phyloP scores from a whole-genome alignment of 1,284 basidiomycete genomes.

The Caloboletus firmus region DNA sequence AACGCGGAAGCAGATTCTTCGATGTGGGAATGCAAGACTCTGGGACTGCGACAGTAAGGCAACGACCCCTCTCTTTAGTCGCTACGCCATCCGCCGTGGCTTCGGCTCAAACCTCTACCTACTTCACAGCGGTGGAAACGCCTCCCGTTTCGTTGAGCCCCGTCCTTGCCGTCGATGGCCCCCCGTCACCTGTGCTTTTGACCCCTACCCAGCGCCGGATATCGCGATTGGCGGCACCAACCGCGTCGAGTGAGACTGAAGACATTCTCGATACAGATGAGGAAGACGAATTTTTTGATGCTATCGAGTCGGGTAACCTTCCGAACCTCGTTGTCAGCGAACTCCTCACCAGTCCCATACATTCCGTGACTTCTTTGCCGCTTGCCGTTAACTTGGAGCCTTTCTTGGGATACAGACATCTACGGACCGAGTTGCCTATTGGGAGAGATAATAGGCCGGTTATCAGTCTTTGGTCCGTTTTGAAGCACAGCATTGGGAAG shows the following conservation, averaged over 20 bases:
- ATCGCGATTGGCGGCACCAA: slow-evolving; percentile 15
- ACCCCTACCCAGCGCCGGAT: slow-evolving; percentile 32
- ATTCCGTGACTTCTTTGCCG: slow-evolving; percentile 27
- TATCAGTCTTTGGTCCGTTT: slow-evolving; percentile 91
- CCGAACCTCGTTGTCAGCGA: slow-evolving; percentile 73
- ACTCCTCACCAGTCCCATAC: slow-evolving; percentile 46
- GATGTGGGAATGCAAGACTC: slow-evolving; percentile 31
- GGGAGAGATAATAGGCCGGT: slow-evolving; percentile 81
- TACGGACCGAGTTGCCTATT: slow-evolving; percentile 71
- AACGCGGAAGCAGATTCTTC: slow-evolving; percentile 55
- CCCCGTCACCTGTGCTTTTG: slow-evolving; percentile 20
- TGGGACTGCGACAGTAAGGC: slow-evolving; percentile 29
- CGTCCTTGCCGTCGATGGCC: slow-evolving; percentile 4
- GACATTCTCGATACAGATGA: slow-evolving; percentile 72
- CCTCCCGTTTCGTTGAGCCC: slow-evolving; percentile 11
- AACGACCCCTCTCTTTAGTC: slow-evolving; percentile 23
- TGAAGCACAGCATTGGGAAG: slow-evolving; percentile 97
- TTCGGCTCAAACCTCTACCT: slow-evolving; percentile 24
- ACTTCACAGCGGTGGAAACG: slow-evolving; percentile 22
- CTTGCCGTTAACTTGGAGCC: slow-evolving; percentile 45
- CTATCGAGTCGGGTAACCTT: slow-evolving; percentile 82
- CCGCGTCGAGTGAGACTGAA: slow-evolving; percentile 36
- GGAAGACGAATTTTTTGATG: slow-evolving; percentile 98
- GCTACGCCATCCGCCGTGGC: slow-evolving; percentile 8
- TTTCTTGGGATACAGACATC: slow-evolving; percentile 68